phyloP scores from a whole-genome alignment of 352 stramenopile genomes.

The Phytopythium montanum region DNA sequence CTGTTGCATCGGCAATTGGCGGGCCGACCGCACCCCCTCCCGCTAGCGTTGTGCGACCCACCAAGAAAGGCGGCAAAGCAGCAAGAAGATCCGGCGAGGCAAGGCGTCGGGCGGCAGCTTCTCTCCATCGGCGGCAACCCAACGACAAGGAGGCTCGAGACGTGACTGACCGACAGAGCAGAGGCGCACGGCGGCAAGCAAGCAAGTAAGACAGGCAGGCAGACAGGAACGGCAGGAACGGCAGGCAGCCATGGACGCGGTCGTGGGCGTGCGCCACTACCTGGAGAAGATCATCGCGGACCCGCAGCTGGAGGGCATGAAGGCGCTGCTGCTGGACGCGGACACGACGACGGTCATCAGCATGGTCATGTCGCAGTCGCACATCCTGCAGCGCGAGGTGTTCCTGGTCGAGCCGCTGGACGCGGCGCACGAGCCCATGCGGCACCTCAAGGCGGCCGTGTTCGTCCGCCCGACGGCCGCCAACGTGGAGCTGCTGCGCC shows the following conservation, averaged over 20 bases:
- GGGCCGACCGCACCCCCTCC: no score
- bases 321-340: conserved; percentile 94
- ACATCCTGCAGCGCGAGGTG: conserved; percentile 95
- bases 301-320: conserved; percentile 93
- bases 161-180: no score
- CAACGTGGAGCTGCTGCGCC: conserved; percentile 90
- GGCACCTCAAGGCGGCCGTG: conserved; percentile 94
- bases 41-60: no score
- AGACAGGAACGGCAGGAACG: neutral
- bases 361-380: conserved; percentile 95
- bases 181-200: neutral
- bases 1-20: no score
- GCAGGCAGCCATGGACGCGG: conserved; percentile 53
- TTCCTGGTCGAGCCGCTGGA: conserved; percentile 95
- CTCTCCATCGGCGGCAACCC: no score
- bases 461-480: conserved; percentile 92
- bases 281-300: conserved; percentile 83
- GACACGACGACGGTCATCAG: conserved; percentile 94
- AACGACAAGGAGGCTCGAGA: no score
- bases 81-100: no score
- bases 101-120: no score
- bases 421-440: conserved; percentile 77
- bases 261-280: conserved; percentile 67
- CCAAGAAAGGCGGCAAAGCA: no score
- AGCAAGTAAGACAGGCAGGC: neutral